Percentiles rank a stretch among this genome's conserved stretches.
Conservation (phyloP, 2,329 filamentous ascomycete genomes). For the Fusarium pseudonygamai region DNA sequence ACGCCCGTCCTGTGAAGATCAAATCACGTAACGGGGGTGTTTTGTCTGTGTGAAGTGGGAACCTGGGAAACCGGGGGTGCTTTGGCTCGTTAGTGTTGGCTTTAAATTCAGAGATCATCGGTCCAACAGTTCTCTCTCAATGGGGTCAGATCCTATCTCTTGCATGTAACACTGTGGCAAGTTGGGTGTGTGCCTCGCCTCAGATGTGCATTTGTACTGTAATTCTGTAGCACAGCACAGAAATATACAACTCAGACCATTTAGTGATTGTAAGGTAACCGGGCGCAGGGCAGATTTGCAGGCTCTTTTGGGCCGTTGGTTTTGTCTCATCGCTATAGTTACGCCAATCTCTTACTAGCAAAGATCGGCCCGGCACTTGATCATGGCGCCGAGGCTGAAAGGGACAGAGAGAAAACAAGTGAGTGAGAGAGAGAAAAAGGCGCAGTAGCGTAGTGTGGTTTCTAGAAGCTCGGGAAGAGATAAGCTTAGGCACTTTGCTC, state of each 20-base stretch:
- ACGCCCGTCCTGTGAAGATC: conserved; percentile 22
- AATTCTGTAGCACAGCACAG: not conserved
- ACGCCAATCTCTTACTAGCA: conserved; percentile 2
- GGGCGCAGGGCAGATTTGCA: conserved; percentile 18
- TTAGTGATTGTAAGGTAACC: not conserved
- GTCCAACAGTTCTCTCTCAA: conserved; percentile 3
- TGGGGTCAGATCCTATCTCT: conserved; percentile 19
- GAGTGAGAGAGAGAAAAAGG: not conserved
- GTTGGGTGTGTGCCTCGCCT: conserved; percentile 10
- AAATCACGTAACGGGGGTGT: conserved; percentile 36
- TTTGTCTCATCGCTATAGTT: conserved; percentile 6
- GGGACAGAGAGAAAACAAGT: not conserved
- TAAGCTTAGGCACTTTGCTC: conserved; percentile 16
- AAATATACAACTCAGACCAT: not conserved
- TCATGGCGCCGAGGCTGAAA: conserved; percentile 1
- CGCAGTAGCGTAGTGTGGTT: not conserved
- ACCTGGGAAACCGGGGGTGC: not conserved
- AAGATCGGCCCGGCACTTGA: conserved; percentile 3
- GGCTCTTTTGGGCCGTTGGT: not conserved
- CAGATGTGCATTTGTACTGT: conserved; percentile 8
- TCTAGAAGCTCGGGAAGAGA: conserved; percentile 19
- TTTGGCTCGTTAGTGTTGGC: not conserved
- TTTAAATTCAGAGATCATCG: conserved; percentile 9
- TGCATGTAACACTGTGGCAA: conserved; percentile 8
- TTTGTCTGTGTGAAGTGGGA: not conserved